Evolutionary conservation across 805 yeast genomes (phyloP).

Genomic region (Yamadazyma insecticola): DNA sequence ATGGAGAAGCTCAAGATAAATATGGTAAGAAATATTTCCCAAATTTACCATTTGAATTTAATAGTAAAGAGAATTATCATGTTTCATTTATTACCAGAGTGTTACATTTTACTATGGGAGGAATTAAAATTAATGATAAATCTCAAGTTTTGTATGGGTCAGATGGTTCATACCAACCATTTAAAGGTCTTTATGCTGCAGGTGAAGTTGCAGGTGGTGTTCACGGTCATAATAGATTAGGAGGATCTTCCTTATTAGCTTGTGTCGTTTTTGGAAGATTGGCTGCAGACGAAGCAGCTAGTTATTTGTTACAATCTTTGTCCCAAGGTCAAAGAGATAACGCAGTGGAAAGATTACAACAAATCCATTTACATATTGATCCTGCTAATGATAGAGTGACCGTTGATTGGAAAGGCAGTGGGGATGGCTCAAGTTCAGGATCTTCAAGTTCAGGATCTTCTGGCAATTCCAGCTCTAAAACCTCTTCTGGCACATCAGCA

Average conservation of each 20-base stretch:
- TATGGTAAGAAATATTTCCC: conserved; percentile 49
- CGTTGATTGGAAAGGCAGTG: conserved; percentile 19
- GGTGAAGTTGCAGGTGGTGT: conserved; percentile 71
- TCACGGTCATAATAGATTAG: conserved; percentile 60
- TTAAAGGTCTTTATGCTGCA: conserved; percentile 52
- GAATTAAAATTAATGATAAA: conserved; percentile 49
- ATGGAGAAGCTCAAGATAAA: conserved; percentile 35
- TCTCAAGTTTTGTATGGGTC: conserved; percentile 37
- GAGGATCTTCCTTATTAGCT: conserved; percentile 54
- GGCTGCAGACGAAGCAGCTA: conserved; percentile 39
- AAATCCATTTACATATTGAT: conserved; percentile 41
- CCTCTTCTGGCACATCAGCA: conserved; percentile 1
- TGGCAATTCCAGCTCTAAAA: conserved; percentile 1
- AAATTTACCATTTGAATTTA: conserved; percentile 39
- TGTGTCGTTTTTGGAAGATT: conserved; percentile 54
- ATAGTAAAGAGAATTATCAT: conserved; percentile 34
- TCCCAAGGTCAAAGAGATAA: conserved; percentile 10
- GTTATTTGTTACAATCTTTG: conserved; percentile 25
- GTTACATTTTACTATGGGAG: conserved; percentile 70
- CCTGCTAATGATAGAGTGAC: conserved; percentile 30
- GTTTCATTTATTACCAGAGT: conserved; percentile 55
- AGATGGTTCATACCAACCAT: conserved; percentile 18
- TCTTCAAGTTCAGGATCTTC: neutral
- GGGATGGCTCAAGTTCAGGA: neutral
- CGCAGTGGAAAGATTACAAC: conserved; percentile 31